These are phyloP conservation scores for Collybia sordida DNA, from an alignment of 768 basidiomycete genomes.

Conservation along the genomic window DNA sequence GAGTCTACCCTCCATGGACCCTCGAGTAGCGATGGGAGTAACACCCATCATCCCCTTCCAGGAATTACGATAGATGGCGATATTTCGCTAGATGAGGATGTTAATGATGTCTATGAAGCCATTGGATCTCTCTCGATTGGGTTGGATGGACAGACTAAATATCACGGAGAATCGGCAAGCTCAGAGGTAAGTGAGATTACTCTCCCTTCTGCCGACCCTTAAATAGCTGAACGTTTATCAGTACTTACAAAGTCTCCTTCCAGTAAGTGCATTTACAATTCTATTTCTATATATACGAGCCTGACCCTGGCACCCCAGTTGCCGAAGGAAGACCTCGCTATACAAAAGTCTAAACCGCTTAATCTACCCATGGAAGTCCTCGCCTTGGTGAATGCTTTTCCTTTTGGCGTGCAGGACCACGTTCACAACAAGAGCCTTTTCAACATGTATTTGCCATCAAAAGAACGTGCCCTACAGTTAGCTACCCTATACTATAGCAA, in stretches of 20 bases:
- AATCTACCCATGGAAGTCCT: conserved; percentile 43
- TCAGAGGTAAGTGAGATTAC: conserved; percentile 39
- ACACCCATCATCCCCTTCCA: not conserved
- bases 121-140: conserved; percentile 52
- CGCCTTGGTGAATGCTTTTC: conserved; percentile 46
- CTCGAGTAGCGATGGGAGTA: conserved; percentile 7
- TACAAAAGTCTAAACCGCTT: conserved; percentile 19
- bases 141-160: conserved; percentile 45
- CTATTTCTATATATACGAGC: conserved; percentile 2
- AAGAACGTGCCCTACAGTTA: conserved; percentile 37
- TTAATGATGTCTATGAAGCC: conserved; percentile 33
- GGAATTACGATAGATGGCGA: conserved; percentile 8
- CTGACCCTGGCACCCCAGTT: conserved; percentile 9
- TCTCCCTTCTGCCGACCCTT: not conserved
- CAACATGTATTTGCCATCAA: conserved; percentile 37
- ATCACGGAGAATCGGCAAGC: conserved; percentile 48
- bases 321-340: conserved; percentile 18
- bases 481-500: conserved; percentile 41
- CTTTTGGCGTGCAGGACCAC: conserved; percentile 43
- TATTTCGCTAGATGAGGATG: conserved; percentile 14
- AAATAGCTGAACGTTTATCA: conserved; percentile 9
- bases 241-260: conserved; percentile 41
- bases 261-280: conserved; percentile 18
- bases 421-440: conserved; percentile 37
- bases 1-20: conserved; percentile 37